These are phyloP conservation scores for Cryptococcus sp. DNA, from an alignment of 1,284 basidiomycete genomes.

Conservation along the genomic window DNA sequence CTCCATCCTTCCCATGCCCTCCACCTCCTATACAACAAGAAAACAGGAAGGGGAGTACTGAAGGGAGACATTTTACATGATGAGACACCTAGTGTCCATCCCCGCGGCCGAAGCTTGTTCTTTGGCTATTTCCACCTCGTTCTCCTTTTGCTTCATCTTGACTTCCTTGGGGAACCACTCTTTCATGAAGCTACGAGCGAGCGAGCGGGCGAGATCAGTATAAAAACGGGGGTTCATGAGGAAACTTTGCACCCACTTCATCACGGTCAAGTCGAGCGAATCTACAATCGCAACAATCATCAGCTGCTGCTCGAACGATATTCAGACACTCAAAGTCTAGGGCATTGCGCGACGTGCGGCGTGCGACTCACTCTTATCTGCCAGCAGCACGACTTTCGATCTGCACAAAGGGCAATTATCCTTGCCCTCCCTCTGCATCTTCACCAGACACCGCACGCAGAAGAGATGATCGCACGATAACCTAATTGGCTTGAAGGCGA, in stretches of 20 bases:
- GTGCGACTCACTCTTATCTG: conserved; percentile 66
- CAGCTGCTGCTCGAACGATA: conserved; percentile 2
- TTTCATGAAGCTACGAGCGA: conserved; percentile 69
- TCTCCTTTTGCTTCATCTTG: conserved; percentile 71
- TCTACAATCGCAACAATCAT: conserved; percentile 12
- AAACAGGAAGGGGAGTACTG: too few species aligned
- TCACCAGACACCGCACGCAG: conserved; percentile 87
- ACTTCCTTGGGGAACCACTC: conserved; percentile 92
- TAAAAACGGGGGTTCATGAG: background rate
- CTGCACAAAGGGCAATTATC: conserved; percentile 85
- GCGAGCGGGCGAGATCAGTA: background rate
- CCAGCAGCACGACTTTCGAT: conserved; percentile 69
- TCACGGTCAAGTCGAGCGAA: conserved; percentile 44
- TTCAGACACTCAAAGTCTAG: background rate
- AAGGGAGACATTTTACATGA: conserved; percentile 32
- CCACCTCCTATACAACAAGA: too few species aligned
- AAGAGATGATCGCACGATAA: conserved; percentile 86
- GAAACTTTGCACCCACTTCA: conserved; percentile 36
- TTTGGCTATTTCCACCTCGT: conserved; percentile 71
- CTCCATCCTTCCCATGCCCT: too few species aligned
- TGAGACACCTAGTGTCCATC: conserved; percentile 49
- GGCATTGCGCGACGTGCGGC: too few species aligned
- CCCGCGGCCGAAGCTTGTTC: conserved; percentile 72
- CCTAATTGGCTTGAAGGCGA: conserved; percentile 87
- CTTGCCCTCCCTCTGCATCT: conserved; percentile 85